These are phyloP conservation scores for Ustilago bromivora DNA, from an alignment of 1,284 basidiomycete genomes.

Conservation along the genomic window DNA sequence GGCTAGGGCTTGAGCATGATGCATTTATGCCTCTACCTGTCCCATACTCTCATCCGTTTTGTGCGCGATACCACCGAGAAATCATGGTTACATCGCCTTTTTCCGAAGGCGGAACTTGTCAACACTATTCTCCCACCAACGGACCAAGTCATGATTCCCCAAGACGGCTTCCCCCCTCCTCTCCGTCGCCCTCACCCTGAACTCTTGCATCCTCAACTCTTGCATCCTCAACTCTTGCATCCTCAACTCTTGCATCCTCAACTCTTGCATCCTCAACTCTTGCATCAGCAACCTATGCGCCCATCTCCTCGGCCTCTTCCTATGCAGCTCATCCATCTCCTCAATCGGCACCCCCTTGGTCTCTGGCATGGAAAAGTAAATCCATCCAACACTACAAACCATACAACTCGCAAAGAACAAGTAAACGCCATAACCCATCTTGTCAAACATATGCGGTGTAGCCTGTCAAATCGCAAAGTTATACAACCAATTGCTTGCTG, in stretches of 20 bases:
- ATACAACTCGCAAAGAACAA: constrained; percentile 77
- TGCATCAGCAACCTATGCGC: constrained; percentile 33
- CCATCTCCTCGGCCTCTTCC: constrained; percentile 24
- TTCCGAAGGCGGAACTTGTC: too few relatives aligned
- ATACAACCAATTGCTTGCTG: constrained; percentile 84
- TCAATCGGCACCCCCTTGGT: constrained; percentile 81
- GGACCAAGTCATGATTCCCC: background rate
- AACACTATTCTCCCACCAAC: background rate
- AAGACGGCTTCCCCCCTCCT: constrained; percentile 13
- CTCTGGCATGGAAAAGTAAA: constrained; percentile 77
- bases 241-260: constrained; percentile 31
- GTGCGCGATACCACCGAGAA: too few relatives aligned
- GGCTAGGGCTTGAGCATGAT: too few relatives aligned
- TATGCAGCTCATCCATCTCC: constrained; percentile 73
- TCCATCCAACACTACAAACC: constrained; percentile 74
- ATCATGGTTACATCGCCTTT: too few relatives aligned
- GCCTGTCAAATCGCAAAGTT: constrained; percentile 75
- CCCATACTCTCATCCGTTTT: too few relatives aligned
- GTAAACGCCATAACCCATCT: constrained; percentile 74
- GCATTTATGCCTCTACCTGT: too few relatives aligned
- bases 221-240: constrained; percentile 39
- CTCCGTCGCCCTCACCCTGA: constrained; percentile 23
- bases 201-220: constrained; percentile 38
- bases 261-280: constrained; percentile 38
- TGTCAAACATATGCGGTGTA: constrained; percentile 60